A percentile compares a stretch with the other conserved stretches of the same genome.
Evolutionary conservation across 148 eudicot species (phyloP).

Genomic region (Rheum nobile): DNA sequence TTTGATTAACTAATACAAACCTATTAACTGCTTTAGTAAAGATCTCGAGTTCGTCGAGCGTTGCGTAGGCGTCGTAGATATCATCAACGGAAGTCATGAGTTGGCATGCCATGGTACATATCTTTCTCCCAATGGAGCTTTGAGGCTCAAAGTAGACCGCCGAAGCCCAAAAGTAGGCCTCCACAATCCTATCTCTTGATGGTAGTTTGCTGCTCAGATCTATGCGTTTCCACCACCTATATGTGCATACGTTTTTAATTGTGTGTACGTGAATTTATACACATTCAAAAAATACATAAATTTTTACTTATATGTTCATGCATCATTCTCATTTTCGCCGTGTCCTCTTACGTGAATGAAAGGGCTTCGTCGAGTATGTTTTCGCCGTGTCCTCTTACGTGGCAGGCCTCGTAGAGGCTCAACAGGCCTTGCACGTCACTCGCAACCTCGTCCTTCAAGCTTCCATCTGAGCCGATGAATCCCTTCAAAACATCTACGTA

Average conservation of each 20-base stretch:
- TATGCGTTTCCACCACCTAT: conserved; percentile 40
- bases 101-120: conserved; percentile 8
- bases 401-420: conserved; percentile 33
- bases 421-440: conserved; percentile 18
- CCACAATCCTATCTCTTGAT: conserved; percentile 9
- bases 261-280: no score
- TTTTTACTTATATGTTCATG: no score
- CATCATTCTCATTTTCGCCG: no score
- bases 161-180: conserved; percentile 21
- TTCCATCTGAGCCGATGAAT: conserved; percentile 11
- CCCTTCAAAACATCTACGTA: conserved; percentile 18
- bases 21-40: conserved; percentile 17
- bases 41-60: conserved; percentile 1
- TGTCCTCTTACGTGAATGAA: no score
- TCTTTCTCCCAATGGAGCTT: conserved; percentile 13
- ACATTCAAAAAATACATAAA: no score
- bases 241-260: no score
- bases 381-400: no score
- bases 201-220: conserved; percentile 11
- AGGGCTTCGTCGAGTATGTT: no score
- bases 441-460: conserved; percentile 9
- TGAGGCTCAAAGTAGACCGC: conserved; percentile 23
- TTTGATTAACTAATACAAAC: conserved; percentile 4
- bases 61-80: conserved; percentile 3
- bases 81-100: conserved; percentile 1